Base-by-base conservation (phyloP, 2,329 filamentous ascomycete genomes). In the Monilinia aucupariae region DNA sequence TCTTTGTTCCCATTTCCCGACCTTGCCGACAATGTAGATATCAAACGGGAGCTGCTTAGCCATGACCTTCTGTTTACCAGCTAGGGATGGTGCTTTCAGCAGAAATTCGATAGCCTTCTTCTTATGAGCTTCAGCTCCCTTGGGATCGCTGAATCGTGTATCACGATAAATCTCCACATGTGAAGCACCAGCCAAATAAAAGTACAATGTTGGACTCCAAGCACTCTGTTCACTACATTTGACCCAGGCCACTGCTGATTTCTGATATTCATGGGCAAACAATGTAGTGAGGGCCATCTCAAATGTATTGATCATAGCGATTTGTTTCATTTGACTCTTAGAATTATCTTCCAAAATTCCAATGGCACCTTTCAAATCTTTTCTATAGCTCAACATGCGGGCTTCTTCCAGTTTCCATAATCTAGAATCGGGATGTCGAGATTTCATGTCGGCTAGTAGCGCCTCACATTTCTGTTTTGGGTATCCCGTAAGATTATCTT, bases 381-480 rank as follows among this genome's bases (percentile, higher is more conserved):
- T 83, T 59, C 87, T 84, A 43, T 85, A 85, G 9, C 87, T 85
- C 34, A 86, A 77, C 79, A 92, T 87, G 32, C 92, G 83, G 0
- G 92, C 89, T 77, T 97, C 90, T 75, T 97, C 93, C 2, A 97
- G 79, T 20, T 88, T 81, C 93, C 93, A 99, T 12, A 97, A 81
- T 52, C 88, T 83, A 54, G 89, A 92, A 59, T 91, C 85, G 0
- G 92, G 92, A 71, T 96, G 96, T 3, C 88, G 84, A 27, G 76
- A 71, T 51, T 90, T 84, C 89, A 97, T 94, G 34, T 86, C 82
- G 0, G 78, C 78, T 0, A 97, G 81, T 1, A 97, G 80, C 2
- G 77, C 79, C 55, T 81, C 78, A 66, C 92, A 89, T 64, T 85
- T 84, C 43, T 84, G 81, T 55, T 80, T 80, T 0, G 94, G 94